phyloP scores from a whole-genome alignment of 257 asterid species.

The Misopates orontium region DNA sequence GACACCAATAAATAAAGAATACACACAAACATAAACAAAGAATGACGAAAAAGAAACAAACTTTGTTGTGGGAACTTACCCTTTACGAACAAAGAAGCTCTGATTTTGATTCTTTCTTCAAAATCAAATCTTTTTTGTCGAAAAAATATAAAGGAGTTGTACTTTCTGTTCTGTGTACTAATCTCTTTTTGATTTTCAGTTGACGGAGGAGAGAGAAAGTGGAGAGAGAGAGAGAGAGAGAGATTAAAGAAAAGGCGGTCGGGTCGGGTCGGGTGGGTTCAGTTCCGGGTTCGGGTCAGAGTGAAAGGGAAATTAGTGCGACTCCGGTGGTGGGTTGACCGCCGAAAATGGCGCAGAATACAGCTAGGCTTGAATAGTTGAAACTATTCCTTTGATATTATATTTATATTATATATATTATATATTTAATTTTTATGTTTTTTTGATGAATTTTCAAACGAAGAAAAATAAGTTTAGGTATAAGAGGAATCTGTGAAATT shows the following conservation, averaged over 20 bases:
- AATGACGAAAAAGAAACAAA: too few species aligned
- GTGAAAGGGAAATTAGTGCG: constrained; percentile 20
- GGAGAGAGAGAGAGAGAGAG: not conserved
- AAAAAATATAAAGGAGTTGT: too few species aligned
- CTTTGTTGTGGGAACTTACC: not conserved
- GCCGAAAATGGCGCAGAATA: constrained; percentile 47
- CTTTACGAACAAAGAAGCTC: not conserved
- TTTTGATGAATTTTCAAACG: too few species aligned
- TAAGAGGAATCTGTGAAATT: too few species aligned
- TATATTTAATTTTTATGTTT: too few species aligned
- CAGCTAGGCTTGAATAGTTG: constrained; percentile 30
- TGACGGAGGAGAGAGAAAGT: constrained; percentile 17
- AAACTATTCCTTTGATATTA: not conserved
- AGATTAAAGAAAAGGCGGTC: not conserved
- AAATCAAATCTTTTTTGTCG: not conserved
- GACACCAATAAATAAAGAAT: not conserved
- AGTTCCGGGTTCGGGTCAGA: constrained; percentile 15
- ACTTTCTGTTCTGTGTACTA: not conserved
- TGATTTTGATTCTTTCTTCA: constrained; percentile 21
- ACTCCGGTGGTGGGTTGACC: constrained; percentile 34
- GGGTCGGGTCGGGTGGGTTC: constrained; percentile 7
- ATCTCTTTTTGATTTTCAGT: not conserved
- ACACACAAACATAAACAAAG: not conserved
- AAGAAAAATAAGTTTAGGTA: too few species aligned
- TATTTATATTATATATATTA: too few species aligned